These are phyloP conservation scores for Cryptosporidium canis DNA, from an alignment of 169 alveolate genomes.

Conservation along the genomic window DNA sequence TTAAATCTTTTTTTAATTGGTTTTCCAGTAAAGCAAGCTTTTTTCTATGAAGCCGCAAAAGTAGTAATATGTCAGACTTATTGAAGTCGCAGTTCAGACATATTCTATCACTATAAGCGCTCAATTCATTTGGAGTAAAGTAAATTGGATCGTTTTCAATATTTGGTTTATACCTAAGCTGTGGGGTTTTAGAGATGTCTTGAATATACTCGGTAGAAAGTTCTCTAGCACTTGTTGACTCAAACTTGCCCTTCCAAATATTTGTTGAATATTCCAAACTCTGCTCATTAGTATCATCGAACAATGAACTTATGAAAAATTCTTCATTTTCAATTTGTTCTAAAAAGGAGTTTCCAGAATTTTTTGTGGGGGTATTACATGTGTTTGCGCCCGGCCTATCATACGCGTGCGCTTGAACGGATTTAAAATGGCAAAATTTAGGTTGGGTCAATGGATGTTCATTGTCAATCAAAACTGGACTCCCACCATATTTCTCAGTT, in stretches of 20 bases:
- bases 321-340: neutral
- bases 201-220: neutral
- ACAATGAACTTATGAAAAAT: neutral
- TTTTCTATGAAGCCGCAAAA: slow-evolving; percentile 36
- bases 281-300: neutral
- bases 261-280: neutral
- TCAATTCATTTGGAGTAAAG: slow-evolving; percentile 15
- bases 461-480: neutral
- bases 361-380: slow-evolving; percentile 11
- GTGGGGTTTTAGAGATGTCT: neutral
- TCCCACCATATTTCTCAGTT: neutral
- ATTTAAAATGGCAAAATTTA: neutral
- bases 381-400: neutral
- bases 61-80: slow-evolving; percentile 27
- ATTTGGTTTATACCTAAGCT: neutral
- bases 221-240: neutral
- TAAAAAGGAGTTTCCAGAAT: neutral
- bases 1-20: slow-evolving; percentile 26
- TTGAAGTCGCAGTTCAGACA: slow-evolving; percentile 6
- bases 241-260: neutral
- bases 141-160: neutral
- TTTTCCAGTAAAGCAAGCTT: slow-evolving; percentile 14
- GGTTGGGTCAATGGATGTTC: neutral
- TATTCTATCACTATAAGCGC: neutral
- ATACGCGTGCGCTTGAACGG: neutral